Percentiles rank a stretch among this genome's conserved stretches.
phyloP scores from a whole-genome alignment of 2,329 filamentous ascomycete genomes.

The Ceratocystis destructans region DNA sequence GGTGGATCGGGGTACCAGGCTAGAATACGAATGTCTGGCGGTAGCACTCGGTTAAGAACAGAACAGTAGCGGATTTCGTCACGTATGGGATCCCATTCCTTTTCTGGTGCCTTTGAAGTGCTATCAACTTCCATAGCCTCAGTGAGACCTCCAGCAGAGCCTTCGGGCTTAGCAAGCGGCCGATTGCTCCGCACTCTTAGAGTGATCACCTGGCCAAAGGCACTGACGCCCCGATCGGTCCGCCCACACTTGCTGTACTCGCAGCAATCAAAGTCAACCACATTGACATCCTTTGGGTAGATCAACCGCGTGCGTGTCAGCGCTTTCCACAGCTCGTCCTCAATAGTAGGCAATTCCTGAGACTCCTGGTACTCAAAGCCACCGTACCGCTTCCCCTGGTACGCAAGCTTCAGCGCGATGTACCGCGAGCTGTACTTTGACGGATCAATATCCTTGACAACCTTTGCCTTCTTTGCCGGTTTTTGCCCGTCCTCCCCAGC shows the following conservation, averaged over 20 bases:
- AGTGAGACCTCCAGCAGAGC: constrained; percentile 19
- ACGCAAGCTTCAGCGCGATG: constrained; percentile 86
- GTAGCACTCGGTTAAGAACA: constrained; percentile 74
- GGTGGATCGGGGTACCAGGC: constrained; percentile 86
- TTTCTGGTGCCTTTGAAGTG: constrained; percentile 21
- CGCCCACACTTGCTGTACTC: constrained; percentile 93
- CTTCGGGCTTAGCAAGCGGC: constrained; percentile 33
- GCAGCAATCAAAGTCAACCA: constrained; percentile 66
- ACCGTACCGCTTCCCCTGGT: constrained; percentile 80
- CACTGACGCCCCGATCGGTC: constrained; percentile 86
- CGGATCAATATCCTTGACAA: constrained; percentile 49
- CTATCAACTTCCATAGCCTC: constrained; percentile 15
- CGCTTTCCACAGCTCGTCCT: constrained; percentile 89
- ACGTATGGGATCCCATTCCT: constrained; percentile 49
- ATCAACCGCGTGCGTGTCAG: constrained; percentile 72
- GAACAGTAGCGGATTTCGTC: constrained; percentile 78
- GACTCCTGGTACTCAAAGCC: constrained; percentile 78
- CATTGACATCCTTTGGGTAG: constrained; percentile 48
- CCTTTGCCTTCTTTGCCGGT: constrained; percentile 29
- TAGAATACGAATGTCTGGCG: constrained; percentile 75
- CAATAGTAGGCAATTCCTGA: constrained; percentile 64
- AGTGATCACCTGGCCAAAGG: constrained; percentile 89
- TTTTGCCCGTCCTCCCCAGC: constrained; percentile 10
- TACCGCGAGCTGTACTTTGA: constrained; percentile 68
- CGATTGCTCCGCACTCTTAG: constrained; percentile 68